These are phyloP conservation scores for Xylaria venustula DNA, from an alignment of 495 filamentous ascomycete genomes.

Conservation along the genomic window DNA sequence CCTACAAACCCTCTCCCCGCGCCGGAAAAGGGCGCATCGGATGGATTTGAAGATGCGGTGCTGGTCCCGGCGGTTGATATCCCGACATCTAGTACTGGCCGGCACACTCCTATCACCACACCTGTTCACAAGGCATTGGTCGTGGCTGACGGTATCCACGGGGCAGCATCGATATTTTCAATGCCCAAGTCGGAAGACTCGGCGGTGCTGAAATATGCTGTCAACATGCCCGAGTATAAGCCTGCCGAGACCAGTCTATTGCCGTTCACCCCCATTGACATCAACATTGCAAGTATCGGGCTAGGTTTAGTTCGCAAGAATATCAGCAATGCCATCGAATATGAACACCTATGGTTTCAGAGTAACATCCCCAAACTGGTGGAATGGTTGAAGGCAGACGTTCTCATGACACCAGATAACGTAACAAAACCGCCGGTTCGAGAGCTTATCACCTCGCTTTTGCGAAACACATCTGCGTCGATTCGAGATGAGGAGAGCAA, in stretches of 20 bases:
- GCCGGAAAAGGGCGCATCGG: conserved; percentile 26
- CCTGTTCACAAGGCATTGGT: conserved; percentile 84
- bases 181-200: conserved; percentile 34
- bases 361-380: conserved; percentile 64
- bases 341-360: conserved; percentile 70
- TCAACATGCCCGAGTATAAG: conserved; percentile 39
- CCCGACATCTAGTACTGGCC: conserved; percentile 57
- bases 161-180: conserved; percentile 39
- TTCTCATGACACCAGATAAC: conserved; percentile 35
- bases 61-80: conserved; percentile 74
- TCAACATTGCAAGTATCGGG: conserved; percentile 54
- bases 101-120: conserved; percentile 64
- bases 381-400: conserved; percentile 64
- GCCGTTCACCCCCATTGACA: conserved; percentile 38
- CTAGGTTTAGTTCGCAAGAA: conserved; percentile 65
- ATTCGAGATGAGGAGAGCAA: conserved; percentile 51
- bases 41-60: conserved; percentile 52
- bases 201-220: conserved; percentile 38
- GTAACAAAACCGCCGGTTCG: conserved; percentile 60
- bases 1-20: conserved; percentile 45
- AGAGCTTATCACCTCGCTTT: conserved; percentile 63
- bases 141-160: conserved; percentile 62
- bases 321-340: conserved; percentile 63
- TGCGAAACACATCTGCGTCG: conserved; percentile 55
- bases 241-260: conserved; percentile 30